Percentiles rank a stretch among this genome's conserved stretches.
Evolutionary conservation across 805 yeast genomes (phyloP).

Genomic region (Saturnispora galanensis): DNA sequence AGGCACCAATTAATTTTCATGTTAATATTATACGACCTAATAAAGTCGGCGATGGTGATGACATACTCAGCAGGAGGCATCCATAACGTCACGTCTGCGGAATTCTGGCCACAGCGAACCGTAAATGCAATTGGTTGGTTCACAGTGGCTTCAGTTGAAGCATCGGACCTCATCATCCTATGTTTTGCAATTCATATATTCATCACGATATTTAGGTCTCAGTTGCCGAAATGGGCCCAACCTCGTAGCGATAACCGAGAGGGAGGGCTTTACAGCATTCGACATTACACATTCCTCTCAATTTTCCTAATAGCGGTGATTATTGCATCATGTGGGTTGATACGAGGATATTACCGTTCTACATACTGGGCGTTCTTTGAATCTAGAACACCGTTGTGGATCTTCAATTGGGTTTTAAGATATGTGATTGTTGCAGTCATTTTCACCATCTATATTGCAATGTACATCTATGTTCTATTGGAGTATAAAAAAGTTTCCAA

Average conservation of each 20-base stretch:
- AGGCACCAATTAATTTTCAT: constrained; percentile 63
- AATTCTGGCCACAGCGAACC: constrained; percentile 24
- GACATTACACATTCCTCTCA: constrained; percentile 48
- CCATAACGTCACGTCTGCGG: constrained; percentile 1
- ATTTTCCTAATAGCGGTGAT: constrained; percentile 65
- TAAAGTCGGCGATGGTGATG: constrained; percentile 60
- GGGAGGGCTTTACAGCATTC: constrained; percentile 61
- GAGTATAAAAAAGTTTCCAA: constrained; percentile 42
- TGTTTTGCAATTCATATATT: constrained; percentile 79
- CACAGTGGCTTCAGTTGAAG: constrained; percentile 72
- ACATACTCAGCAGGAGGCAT: constrained; percentile 43
- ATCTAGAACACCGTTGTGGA: constrained; percentile 69
- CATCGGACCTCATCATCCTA: constrained; percentile 76
- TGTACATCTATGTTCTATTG: constrained; percentile 60
- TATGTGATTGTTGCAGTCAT: constrained; percentile 56
- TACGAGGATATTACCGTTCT: constrained; percentile 48
- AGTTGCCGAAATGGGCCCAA: constrained; percentile 20
- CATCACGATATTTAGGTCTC: constrained; percentile 58
- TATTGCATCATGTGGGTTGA: constrained; percentile 53
- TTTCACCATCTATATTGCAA: constrained; percentile 52
- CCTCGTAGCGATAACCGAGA: constrained; percentile 29
- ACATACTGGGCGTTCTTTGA: constrained; percentile 67
- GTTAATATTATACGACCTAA: constrained; percentile 60
- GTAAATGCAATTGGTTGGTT: constrained; percentile 70
- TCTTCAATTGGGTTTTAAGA: constrained; percentile 76